Percentiles rank a stretch among this genome's conserved stretches.
Conservation (phyloP, 2,329 filamentous ascomycete species). For the Harringtonia aguacate region DNA sequence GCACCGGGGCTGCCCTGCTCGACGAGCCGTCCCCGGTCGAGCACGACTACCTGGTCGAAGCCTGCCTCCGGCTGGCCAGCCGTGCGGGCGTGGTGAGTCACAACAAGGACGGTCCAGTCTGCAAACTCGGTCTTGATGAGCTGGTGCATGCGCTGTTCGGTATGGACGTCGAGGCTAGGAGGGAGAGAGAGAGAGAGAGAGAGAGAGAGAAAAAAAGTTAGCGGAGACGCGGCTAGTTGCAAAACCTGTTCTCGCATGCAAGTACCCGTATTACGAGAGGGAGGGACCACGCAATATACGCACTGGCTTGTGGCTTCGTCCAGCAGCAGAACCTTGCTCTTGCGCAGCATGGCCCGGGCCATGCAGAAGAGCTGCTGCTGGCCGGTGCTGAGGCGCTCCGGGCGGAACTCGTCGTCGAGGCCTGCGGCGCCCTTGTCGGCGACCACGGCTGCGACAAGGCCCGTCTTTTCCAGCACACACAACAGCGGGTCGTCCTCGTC, state of each 20-base stretch:
- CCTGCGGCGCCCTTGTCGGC: slow-evolving; percentile 26
- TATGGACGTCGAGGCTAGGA: slow-evolving; percentile 45
- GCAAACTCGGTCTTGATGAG: slow-evolving; percentile 42
- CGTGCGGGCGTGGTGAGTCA: slow-evolving; percentile 26
- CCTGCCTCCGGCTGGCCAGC: slow-evolving; percentile 24
- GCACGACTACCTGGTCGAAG: slow-evolving; percentile 38
- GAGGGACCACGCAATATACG: too few species aligned
- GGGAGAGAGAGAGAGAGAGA: too few species aligned
- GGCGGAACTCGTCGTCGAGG: slow-evolving; percentile 23
- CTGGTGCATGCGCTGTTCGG: slow-evolving; percentile 43
- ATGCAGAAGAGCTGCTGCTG: slow-evolving; percentile 41
- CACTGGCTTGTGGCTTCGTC: slow-evolving; percentile 31
- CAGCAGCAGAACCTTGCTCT: slow-evolving; percentile 29
- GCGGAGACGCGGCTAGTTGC: background rate
- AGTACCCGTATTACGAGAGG: background rate
- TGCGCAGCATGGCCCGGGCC: slow-evolving; percentile 32
- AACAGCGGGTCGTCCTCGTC: slow-evolving; percentile 10
- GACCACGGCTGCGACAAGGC: slow-evolving; percentile 18
- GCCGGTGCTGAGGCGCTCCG: slow-evolving; percentile 25
- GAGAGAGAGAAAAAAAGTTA: too few species aligned
- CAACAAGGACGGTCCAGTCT: slow-evolving; percentile 38
- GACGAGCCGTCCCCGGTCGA: slow-evolving; percentile 26
- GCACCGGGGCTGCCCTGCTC: slow-evolving; percentile 14
- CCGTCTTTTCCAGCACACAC: slow-evolving; percentile 12
- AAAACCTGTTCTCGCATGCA: background rate